Conservation (phyloP, 306 rosid genomes). For the Citrullus amarus region DNA sequence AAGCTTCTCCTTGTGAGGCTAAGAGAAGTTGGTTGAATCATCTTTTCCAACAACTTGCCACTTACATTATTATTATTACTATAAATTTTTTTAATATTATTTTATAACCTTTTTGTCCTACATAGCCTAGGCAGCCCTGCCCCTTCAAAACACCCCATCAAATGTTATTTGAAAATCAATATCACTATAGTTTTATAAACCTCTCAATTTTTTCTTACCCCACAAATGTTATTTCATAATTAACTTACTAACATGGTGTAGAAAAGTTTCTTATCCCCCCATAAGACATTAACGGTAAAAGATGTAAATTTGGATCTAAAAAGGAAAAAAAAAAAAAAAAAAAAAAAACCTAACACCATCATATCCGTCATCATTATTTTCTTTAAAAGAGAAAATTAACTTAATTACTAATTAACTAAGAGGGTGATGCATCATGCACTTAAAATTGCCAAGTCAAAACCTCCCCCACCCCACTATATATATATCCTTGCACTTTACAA, state of each 20-base stretch:
- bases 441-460: neutral
- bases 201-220: neutral
- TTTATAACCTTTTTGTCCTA: neutral
- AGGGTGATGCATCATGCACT: neutral
- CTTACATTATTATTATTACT: neutral
- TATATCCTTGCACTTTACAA: conserved; percentile 2
- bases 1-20: neutral
- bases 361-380: neutral
- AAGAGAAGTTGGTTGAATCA: conserved; percentile 4
- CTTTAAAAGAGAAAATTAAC: neutral
- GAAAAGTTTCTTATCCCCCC: no score
- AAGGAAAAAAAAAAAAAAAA: no score
- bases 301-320: neutral
- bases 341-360: neutral
- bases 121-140: neutral
- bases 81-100: no score
- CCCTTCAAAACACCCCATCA: neutral
- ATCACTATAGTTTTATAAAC: neutral
- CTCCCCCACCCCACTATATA: neutral
- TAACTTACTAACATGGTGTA: no score
- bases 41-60: neutral
- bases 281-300: neutral
- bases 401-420: neutral
- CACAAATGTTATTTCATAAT: neutral
- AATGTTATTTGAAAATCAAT: neutral